Evolutionary conservation across 1,139 yeast genomes (phyloP).

Genomic region (Pichia sp.): DNA sequence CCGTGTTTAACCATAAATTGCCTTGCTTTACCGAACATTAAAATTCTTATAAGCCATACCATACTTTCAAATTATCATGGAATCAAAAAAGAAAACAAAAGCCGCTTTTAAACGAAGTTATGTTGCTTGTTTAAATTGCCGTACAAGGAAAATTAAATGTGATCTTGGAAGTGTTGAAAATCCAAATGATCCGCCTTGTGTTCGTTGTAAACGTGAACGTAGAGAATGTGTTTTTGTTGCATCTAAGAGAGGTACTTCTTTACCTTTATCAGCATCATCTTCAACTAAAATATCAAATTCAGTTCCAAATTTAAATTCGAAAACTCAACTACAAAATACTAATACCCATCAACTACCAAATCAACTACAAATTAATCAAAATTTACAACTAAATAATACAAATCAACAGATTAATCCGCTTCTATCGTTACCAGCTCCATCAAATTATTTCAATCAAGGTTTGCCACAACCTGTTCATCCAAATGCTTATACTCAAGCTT

Average conservation of each 20-base stretch:
- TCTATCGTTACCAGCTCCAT: constrained; percentile 12
- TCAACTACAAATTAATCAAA: not conserved
- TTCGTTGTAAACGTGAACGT: constrained; percentile 73
- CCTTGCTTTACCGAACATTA: not conserved
- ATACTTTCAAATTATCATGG: not conserved
- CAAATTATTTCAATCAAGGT: not conserved
- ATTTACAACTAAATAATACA: not conserved
- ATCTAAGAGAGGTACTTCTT: constrained; percentile 43
- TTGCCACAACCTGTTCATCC: not conserved
- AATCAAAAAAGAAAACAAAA: constrained; percentile 9
- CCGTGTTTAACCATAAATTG: not conserved
- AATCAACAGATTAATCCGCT: not conserved
- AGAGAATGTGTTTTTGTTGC: constrained; percentile 75
- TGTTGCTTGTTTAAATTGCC: constrained; percentile 77
- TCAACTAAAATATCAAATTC: not conserved
- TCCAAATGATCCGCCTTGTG: constrained; percentile 80
- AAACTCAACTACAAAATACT: not conserved
- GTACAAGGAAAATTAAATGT: constrained; percentile 77
- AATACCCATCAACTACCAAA: too few relatives aligned
- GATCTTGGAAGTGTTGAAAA: constrained; percentile 69
- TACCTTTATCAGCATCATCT: not conserved
- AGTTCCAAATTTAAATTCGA: not conserved
- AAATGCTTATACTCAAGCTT: not conserved
- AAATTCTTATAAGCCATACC: not conserved
- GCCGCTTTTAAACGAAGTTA: constrained; percentile 52